Base-by-base conservation (phyloP, 305 asterid genomes). In the Fraxinus baroniana region DNA sequence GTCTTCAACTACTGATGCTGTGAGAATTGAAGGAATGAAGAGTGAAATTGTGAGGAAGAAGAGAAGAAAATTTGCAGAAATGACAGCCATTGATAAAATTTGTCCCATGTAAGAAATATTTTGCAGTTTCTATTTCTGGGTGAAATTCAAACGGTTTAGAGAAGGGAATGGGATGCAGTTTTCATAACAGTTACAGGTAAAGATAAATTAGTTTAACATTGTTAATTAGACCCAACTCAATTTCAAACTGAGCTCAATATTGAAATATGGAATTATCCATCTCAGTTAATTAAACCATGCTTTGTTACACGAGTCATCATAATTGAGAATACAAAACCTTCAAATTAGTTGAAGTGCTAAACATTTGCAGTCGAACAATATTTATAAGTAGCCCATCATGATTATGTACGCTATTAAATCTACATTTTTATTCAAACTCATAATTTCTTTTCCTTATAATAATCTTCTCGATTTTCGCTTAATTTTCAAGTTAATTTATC, bases 1-100 rank as follows among this genome's bases (percentile, higher is more conserved):
- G 44, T 89, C 92, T 55, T 91, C 91, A n/a, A 91, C 83, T 1
- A 90, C 91, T 0, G 91, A 77, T 71, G 90, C 85, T 4, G 91
- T 7, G 32, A 72, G 78, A 18, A 30, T 81, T 20, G 60, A n/a
- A 57, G 85, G 86, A 55, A 79, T n/a, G 28, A 78, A 78, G 26
- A 78, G 35, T 22, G 72, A 30, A 5, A 87, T 35, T 24, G 79
- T 68, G 20, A 83, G 77, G 17, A 85, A 22, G 66, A 83, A 22
- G 74, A 80, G 74, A 39, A 88, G 68, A 35, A 37, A 17, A 17
- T 55, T 52, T 68, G 57, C 64, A 32, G 83, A 80, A 49, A 85
- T 79, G 84, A 79, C 4, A 20, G 86, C 90, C 92, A 89, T 87
- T 74, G 33, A 15, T 24, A 76, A 26, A n/a, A 64, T 78, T 62